Percentiles rank a stretch among this genome's conserved stretches.
Conservation (phyloP, 177 flowering plant species). For the Tripterygium wilfordii region DNA sequence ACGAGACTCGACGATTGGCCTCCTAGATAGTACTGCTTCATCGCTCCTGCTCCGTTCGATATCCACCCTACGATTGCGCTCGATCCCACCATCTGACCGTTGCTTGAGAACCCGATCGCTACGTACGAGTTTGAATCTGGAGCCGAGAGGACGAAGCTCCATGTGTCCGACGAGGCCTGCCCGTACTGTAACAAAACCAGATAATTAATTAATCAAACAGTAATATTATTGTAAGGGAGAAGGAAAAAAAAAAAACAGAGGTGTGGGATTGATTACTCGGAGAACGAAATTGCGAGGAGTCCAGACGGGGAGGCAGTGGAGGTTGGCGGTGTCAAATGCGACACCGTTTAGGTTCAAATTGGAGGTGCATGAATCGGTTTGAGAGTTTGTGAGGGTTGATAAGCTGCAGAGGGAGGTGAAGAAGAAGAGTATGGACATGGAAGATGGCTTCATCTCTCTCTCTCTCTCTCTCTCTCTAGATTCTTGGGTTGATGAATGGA, state of each 20-base stretch:
- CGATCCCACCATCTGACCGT: slow-evolving; percentile 57
- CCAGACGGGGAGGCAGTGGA: slow-evolving; percentile 38
- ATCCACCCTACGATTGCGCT: slow-evolving; percentile 76
- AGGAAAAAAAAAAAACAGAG: background rate
- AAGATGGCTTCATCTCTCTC: slow-evolving; percentile 16
- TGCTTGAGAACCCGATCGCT: slow-evolving; percentile 60
- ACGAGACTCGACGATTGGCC: slow-evolving; percentile 29
- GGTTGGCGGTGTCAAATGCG: slow-evolving; percentile 26
- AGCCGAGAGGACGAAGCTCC: slow-evolving; percentile 72
- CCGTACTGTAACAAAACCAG: slow-evolving; percentile 30
- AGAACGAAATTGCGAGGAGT: slow-evolving; percentile 27
- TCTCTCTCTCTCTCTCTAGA: slow-evolving; percentile 6
- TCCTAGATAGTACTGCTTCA: slow-evolving; percentile 45
- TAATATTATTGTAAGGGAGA: background rate
- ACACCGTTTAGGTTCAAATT: slow-evolving; percentile 19
- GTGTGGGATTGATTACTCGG: slow-evolving; percentile 22
- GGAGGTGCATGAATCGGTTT: slow-evolving; percentile 42
- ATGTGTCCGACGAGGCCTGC: slow-evolving; percentile 22
- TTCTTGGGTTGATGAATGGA: too few species aligned
- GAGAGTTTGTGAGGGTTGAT: slow-evolving; percentile 21
- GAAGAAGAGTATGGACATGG: slow-evolving; percentile 7
- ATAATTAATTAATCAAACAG: background rate
- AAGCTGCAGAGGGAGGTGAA: slow-evolving; percentile 8
- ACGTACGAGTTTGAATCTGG: slow-evolving; percentile 36
- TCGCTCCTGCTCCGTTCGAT: slow-evolving; percentile 15